Conservation (phyloP, 2,329 filamentous ascomycete genomes). For the Trichoderma sp. region DNA sequence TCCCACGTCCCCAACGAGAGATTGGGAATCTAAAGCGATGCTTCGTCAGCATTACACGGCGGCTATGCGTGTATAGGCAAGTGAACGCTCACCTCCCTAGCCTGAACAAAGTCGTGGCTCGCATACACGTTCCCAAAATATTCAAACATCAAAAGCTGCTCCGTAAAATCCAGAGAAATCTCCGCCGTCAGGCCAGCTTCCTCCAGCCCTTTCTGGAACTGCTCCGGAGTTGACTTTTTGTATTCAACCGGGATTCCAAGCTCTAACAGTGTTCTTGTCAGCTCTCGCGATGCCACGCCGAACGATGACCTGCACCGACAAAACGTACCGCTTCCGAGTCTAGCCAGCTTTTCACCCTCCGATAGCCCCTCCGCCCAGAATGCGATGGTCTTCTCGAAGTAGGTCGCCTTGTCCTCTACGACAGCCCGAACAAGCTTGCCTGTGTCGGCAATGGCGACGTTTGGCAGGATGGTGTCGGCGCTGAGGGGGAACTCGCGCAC, state of each 20-base stretch:
- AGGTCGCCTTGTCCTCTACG: background rate
- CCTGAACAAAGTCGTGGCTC: background rate
- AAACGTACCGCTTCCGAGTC: background rate
- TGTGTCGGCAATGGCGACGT: constrained; percentile 1
- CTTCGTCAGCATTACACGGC: background rate
- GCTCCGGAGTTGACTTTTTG: background rate
- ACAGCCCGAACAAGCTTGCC: constrained; percentile 1
- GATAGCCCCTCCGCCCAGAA: background rate
- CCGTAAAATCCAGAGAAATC: constrained; percentile 1
- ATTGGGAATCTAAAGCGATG: background rate
- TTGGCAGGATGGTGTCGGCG: background rate
- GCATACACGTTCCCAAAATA: constrained; percentile 1
- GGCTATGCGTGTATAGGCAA: background rate
- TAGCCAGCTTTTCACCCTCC: background rate
- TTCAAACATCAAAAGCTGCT: constrained; percentile 4
- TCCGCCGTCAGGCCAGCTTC: background rate
- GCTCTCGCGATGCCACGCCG: background rate
- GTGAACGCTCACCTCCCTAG: background rate
- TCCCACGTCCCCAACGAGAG: constrained; percentile 2
- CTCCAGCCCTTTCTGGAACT: background rate
- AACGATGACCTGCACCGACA: background rate
- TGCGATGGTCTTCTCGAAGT: background rate
- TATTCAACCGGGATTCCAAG: background rate
- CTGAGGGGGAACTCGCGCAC: background rate
- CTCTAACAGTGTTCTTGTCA: background rate